phyloP scores from a whole-genome alignment of 768 basidiomycete species.

The Paxillus rubicundulus region DNA sequence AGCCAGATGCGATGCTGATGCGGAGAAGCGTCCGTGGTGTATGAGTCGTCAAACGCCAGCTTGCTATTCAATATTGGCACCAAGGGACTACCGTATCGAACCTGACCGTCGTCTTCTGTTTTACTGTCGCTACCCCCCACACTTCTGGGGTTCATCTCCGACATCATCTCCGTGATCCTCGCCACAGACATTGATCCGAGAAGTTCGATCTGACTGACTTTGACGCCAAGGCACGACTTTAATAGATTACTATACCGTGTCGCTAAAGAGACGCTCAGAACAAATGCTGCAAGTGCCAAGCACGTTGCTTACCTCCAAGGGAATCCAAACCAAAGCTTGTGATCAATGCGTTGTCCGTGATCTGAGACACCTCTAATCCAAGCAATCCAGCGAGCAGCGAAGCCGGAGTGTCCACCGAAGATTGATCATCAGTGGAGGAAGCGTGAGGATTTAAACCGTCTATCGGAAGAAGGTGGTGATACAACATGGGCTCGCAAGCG shows the following conservation, averaged over 20 bases:
- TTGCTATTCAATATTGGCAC: slow-evolving; percentile 10
- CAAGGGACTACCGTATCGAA: slow-evolving; percentile 9
- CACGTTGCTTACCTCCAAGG: slow-evolving; percentile 2
- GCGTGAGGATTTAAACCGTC: not conserved
- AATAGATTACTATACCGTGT: slow-evolving; percentile 12
- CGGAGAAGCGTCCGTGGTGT: slow-evolving; percentile 14
- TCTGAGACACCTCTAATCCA: slow-evolving; percentile 7
- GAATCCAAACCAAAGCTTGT: slow-evolving; percentile 15
- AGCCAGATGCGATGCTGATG: slow-evolving; percentile 16
- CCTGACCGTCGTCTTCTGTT: slow-evolving; percentile 7
- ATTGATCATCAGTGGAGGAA: not conserved
- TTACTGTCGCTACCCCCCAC: not conserved
- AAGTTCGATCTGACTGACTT: slow-evolving; percentile 13
- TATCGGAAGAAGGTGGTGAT: slow-evolving; percentile 6
- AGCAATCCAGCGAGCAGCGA: slow-evolving; percentile 7
- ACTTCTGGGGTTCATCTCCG: not conserved
- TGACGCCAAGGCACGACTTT: slow-evolving; percentile 7
- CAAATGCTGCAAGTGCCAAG: not conserved
- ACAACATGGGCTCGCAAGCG: slow-evolving; percentile 11
- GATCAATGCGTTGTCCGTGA: slow-evolving; percentile 12
- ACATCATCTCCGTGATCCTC: slow-evolving; percentile 7
- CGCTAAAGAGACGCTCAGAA: slow-evolving; percentile 2
- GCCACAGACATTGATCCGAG: slow-evolving; percentile 13
- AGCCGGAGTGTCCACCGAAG: slow-evolving; percentile 6
- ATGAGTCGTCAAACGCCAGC: slow-evolving; percentile 12